These are phyloP conservation scores for Metrosideros polymorpha DNA, from an alignment of 441 rosid genomes.

Conservation along the genomic window DNA sequence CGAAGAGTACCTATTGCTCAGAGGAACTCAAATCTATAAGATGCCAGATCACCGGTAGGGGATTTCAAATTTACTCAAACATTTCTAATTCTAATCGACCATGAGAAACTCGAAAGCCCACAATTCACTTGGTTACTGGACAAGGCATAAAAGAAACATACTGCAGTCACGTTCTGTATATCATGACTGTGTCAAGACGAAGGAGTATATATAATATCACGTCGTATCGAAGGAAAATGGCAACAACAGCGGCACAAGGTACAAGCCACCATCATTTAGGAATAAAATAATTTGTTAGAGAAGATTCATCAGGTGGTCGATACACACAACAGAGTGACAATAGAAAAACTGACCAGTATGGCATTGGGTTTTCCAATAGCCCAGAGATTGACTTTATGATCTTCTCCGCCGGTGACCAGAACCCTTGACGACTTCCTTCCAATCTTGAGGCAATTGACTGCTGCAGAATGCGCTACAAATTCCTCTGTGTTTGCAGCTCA, in stretches of 20 bases:
- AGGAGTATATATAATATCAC: not conserved
- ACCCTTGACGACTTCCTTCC: conserved; percentile 95
- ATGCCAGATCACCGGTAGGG: not conserved
- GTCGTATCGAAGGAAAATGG: not conserved
- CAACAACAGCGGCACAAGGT: not conserved
- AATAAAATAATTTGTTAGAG: not conserved
- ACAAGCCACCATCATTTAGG: not conserved
- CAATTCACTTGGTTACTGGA: not conserved
- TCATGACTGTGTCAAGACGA: not conserved
- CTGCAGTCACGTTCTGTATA: not conserved
- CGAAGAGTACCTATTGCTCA: not conserved
- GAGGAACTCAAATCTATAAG: not conserved
- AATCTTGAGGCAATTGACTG: conserved; percentile 94
- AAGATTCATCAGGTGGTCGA: not conserved
- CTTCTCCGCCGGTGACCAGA: conserved; percentile 97
- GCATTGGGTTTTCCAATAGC: conserved; percentile 99
- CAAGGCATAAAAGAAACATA: not conserved
- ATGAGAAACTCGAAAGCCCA: not conserved
- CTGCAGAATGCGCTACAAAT: conserved; percentile 95
- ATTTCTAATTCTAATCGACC: not conserved
- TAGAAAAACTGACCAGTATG: conserved; percentile 52
- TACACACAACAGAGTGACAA: not conserved
- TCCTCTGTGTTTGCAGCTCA: conserved; percentile 50
- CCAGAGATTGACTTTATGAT: conserved; percentile 97
- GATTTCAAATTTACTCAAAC: not conserved